phyloP scores from a whole-genome alignment of 306 rosid species.

The Hippophae gyantsensis region DNA sequence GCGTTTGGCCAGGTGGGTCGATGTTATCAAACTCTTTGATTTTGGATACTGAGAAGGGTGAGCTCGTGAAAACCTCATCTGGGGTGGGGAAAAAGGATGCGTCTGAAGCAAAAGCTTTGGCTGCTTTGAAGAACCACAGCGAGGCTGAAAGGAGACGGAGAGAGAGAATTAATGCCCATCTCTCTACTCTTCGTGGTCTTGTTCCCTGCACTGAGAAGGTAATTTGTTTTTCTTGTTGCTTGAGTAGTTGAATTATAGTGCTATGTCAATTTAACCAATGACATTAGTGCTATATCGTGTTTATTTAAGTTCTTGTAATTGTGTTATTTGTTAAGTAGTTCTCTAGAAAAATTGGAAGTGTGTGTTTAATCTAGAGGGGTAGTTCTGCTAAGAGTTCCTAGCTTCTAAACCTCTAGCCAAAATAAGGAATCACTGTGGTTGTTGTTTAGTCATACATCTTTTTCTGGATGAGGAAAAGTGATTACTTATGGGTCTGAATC shows the following conservation, averaged over 20 bases:
- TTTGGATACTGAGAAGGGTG: conserved; percentile 50
- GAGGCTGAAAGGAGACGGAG: conserved; percentile 88
- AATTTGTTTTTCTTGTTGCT: not conserved
- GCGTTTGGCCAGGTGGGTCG: conserved; percentile 22
- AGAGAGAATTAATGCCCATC: conserved; percentile 82
- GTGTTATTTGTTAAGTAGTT: too few species aligned
- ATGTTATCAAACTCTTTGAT: conserved; percentile 32
- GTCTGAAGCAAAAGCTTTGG: conserved; percentile 52
- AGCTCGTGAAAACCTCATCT: conserved; percentile 45
- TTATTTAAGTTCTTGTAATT: too few species aligned
- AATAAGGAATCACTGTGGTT: too few species aligned
- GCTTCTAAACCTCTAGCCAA: too few species aligned
- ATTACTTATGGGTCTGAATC: too few species aligned
- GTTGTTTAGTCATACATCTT: too few species aligned
- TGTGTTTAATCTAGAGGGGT: too few species aligned
- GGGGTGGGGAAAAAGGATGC: conserved; percentile 40
- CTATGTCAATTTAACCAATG: not conserved
- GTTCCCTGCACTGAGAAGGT: conserved; percentile 61
- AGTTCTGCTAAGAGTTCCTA: too few species aligned
- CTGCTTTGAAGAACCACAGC: conserved; percentile 74
- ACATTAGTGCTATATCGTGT: not conserved
- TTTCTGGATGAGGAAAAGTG: too few species aligned
- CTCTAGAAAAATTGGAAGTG: too few species aligned
- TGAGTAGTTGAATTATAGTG: not conserved
- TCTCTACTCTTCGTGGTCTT: conserved; percentile 59